Conservation (phyloP, 116 monocot species). For the Posidonia oceanica region DNA sequence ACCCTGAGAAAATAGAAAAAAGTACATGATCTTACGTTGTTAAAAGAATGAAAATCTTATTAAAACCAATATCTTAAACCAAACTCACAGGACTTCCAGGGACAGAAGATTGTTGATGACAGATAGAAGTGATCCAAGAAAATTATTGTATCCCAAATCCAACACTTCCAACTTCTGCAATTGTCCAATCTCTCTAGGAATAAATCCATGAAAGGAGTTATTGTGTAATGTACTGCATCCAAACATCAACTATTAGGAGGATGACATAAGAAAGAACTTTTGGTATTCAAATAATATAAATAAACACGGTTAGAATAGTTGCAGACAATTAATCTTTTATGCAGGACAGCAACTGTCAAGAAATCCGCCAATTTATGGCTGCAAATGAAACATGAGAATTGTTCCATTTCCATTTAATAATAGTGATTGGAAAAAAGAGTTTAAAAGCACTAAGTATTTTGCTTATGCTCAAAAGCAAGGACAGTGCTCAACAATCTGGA, state of each 20-base stretch:
- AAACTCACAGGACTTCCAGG: slow-evolving; percentile 34
- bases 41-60: neutral
- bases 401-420: too few species aligned
- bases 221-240: slow-evolving; percentile 33
- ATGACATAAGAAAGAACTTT: too few species aligned
- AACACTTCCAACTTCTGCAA: slow-evolving; percentile 33
- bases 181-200: slow-evolving; percentile 36
- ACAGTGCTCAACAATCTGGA: too few species aligned
- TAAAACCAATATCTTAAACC: neutral
- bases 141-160: slow-evolving; percentile 43
- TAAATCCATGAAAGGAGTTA: slow-evolving; percentile 43
- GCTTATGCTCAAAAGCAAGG: too few species aligned
- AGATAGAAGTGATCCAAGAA: slow-evolving; percentile 35
- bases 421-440: too few species aligned
- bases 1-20: slow-evolving; percentile 12
- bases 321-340: too few species aligned
- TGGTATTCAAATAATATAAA: too few species aligned
- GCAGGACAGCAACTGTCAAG: too few species aligned
- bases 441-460: too few species aligned
- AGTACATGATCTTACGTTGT: neutral
- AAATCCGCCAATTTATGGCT: too few species aligned
- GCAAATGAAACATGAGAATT: too few species aligned
- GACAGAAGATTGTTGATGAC: slow-evolving; percentile 14
- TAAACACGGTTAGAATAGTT: too few species aligned
- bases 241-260: neutral